Conservation (phyloP, 148 eudicot species). For the Chenopodium formosanum region DNA sequence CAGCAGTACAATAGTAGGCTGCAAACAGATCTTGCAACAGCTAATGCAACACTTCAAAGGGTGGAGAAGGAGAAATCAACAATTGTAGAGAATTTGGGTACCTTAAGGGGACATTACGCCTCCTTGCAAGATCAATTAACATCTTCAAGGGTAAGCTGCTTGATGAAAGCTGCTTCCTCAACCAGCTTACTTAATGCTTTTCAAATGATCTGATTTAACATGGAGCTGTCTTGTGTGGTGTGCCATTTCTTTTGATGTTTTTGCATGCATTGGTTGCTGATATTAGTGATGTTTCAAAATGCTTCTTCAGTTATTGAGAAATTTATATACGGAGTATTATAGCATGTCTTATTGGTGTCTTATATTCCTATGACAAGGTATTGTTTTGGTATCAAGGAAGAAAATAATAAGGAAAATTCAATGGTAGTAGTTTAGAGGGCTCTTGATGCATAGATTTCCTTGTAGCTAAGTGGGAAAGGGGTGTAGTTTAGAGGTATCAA, state of each 20-base stretch:
- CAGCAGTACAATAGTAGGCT: conserved; percentile 71
- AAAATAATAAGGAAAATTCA: background rate
- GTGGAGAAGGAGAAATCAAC: conserved; percentile 59
- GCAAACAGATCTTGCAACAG: conserved; percentile 61
- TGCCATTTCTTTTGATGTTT: background rate
- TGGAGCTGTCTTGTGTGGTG: background rate
- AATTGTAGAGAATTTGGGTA: conserved; percentile 52
- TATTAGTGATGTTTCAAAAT: background rate
- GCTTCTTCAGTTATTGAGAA: background rate
- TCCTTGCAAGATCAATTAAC: conserved; percentile 62
- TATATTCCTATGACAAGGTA: background rate
- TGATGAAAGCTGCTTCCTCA: conserved; percentile 1
- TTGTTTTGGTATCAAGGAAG: background rate
- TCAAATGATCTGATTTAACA: background rate
- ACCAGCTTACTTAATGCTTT: background rate
- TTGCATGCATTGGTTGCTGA: background rate
- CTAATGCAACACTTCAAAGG: conserved; percentile 53
- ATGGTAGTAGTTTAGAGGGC: background rate
- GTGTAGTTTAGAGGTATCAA: background rate
- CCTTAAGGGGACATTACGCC: conserved; percentile 51
- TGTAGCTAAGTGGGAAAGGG: background rate
- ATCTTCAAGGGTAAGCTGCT: conserved; percentile 39
- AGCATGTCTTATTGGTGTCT: background rate
- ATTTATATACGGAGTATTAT: too few species aligned
- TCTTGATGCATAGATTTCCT: background rate